Base-by-base conservation (phyloP, 495 filamentous ascomycete species). In the Parathielavia appendiculata region DNA sequence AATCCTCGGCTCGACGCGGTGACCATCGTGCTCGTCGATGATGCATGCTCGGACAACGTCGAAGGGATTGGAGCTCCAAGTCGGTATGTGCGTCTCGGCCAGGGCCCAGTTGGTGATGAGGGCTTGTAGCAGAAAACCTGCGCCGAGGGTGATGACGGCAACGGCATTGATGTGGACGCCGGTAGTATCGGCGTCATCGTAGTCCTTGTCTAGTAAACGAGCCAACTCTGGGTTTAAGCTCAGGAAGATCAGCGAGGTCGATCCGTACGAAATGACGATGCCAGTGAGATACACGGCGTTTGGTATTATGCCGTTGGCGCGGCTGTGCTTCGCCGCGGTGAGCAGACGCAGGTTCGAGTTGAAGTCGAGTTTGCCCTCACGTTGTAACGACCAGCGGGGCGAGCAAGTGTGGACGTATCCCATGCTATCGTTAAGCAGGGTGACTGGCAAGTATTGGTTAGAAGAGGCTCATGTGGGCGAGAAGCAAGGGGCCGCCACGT, bases 281-380 rank as follows among this genome's bases (percentile, higher is more conserved):
- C 58, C 69, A 12, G 66, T 41, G 0, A 73, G 54, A 40, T 73
- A 62, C 1, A 66, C 7, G 11, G 60, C 22, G 51, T 75, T 76
- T n/a, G 67, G 54, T 26, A 68, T 62, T 48, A 56, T 59, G 7
- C 58, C 53, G 60, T 73, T 73, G 8, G 69, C 60, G 26, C 36
- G 32, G 34, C 51, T 66, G 51, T 54, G 34, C 14, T 53, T 61
- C 10, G 66, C 58, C 26, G 61, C 66, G 36, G 69, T 71, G 41
- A 75, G 64, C 2, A 78, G 67, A 10, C 75, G 70, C 10, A 76
- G 63, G 54, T 77, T 78, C 10, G 75, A 73, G 63, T 75, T 77
- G 70, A 66, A 72, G 10, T 67, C 62, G 22, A 78, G 66, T n/a
- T 69, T 68, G 16, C 63, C 64, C 50, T 78, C 75, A 35, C 64